Percentiles rank a stretch among this genome's conserved stretches.
Conservation (phyloP, 179 eudicot genomes). For the Camellia oleifera region DNA sequence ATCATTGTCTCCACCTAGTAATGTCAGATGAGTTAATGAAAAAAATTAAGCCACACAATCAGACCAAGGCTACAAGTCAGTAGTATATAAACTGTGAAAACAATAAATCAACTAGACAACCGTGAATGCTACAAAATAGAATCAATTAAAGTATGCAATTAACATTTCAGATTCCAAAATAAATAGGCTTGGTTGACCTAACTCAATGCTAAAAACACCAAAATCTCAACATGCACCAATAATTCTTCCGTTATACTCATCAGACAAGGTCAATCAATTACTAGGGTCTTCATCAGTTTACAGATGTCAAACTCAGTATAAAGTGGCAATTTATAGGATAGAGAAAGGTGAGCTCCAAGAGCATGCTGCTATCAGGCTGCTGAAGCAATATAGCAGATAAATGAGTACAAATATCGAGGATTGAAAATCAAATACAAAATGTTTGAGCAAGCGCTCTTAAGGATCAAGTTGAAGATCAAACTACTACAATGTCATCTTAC, state of each 20-base stretch:
- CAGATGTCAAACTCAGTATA: background rate
- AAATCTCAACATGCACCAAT: background rate
- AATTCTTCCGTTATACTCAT: background rate
- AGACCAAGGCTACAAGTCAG: background rate
- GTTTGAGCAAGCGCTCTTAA: background rate
- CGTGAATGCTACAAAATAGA: background rate
- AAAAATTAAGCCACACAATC: background rate
- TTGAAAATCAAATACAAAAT: background rate
- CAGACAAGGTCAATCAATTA: background rate
- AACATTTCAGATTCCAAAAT: background rate
- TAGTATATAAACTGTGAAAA: background rate
- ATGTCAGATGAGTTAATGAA: background rate
- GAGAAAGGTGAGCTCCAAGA: background rate
- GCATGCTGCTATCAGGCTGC: background rate
- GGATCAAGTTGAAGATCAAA: background rate
- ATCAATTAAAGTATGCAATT: background rate
- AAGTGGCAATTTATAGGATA: background rate
- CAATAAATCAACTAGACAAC: background rate
- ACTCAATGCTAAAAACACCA: no score
- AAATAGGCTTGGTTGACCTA: background rate
- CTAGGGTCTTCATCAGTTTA: background rate
- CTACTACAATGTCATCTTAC: background rate
- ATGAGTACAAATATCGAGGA: background rate
- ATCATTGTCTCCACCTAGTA: constrained; percentile 40
- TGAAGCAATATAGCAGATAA: background rate